A percentile compares a stretch with the other conserved stretches of the same genome.
phyloP scores from a whole-genome alignment of 805 yeast genomes.

The Candida manassasensis region DNA sequence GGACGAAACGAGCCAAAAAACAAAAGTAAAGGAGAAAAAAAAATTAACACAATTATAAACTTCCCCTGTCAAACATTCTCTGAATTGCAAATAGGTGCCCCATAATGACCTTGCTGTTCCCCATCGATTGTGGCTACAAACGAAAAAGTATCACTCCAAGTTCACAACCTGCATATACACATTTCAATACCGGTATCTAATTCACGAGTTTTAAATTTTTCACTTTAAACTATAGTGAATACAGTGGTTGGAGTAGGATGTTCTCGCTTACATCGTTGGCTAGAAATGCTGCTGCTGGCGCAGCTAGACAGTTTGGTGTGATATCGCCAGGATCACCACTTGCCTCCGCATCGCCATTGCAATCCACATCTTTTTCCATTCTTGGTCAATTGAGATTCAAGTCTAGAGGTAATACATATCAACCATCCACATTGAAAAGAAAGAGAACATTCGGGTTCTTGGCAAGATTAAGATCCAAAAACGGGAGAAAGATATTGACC shows the following conservation, averaged over 20 bases:
- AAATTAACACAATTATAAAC: no score
- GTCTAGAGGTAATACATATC: conserved; percentile 90
- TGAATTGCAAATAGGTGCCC: no score
- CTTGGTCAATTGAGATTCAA: conserved; percentile 64
- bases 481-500: conserved; percentile 73
- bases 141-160: no score
- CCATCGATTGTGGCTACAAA: no score
- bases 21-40: no score
- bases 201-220: no score
- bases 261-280: conserved; percentile 3
- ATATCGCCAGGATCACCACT: background rate
- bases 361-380: conserved; percentile 11
- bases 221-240: no score
- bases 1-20: no score
- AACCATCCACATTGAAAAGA: conserved; percentile 86
- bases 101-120: no score
- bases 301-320: conserved; percentile 2
- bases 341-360: conserved; percentile 5
- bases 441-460: conserved; percentile 88
- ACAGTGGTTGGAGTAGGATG: conserved; percentile 2
- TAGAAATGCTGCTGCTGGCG: conserved; percentile 1
- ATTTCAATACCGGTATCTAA: no score
- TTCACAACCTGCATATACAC: no score
- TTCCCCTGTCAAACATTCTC: no score
- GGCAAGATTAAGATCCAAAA: conserved; percentile 69